Evolutionary conservation across 768 basidiomycete genomes (phyloP), one percentile per base, ranked within the genome.

Genomic region (Clathrus columnatus): DNA sequence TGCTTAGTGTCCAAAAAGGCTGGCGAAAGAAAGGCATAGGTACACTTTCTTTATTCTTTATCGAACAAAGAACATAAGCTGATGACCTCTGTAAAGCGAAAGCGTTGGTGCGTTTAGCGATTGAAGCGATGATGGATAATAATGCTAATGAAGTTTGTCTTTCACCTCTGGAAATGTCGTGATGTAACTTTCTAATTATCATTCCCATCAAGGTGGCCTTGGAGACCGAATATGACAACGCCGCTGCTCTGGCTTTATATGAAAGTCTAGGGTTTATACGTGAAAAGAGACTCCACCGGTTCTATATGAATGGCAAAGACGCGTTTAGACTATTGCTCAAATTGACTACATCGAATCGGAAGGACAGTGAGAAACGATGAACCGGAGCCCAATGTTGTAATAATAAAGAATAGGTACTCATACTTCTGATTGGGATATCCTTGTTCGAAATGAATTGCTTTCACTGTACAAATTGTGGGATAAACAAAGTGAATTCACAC

Each of bases 291-390:
- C 76, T 99, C 17, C 84, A 86, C 66, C 81, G 96, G 1, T 99
- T 98, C 71, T 98, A 99, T 64, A 80, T 98, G 61, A 99, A 96
- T 65, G 91, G 91, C 46, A 97, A 97, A 70, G 93, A 98, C 65
- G 94, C 94, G 0, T 96, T 90, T 64, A 77, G 91, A 36, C 81
- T 93, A 48, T 80, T 89, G 20, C 80, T 89, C 45, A 70, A 78
- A 27, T 69, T 88, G 5, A 77, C 82, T 4, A 65, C 68, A 36
- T 42, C 41, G 56, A 23, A 42, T 51, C 28, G n/a, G n/a, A n/a
- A n/a, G n/a, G n/a, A n/a, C n/a, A n/a, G n/a, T n/a, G n/a, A n/a
- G n/a, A n/a, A n/a, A n/a, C n/a, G n/a, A n/a, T n/a, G n/a, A n/a
- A n/a, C n/a, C n/a, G n/a, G n/a, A n/a, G n/a, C n/a, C n/a, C n/a